Evolutionary conservation across 2,329 filamentous ascomycete species (phyloP).

Genomic region (Talaromyces sp.): DNA sequence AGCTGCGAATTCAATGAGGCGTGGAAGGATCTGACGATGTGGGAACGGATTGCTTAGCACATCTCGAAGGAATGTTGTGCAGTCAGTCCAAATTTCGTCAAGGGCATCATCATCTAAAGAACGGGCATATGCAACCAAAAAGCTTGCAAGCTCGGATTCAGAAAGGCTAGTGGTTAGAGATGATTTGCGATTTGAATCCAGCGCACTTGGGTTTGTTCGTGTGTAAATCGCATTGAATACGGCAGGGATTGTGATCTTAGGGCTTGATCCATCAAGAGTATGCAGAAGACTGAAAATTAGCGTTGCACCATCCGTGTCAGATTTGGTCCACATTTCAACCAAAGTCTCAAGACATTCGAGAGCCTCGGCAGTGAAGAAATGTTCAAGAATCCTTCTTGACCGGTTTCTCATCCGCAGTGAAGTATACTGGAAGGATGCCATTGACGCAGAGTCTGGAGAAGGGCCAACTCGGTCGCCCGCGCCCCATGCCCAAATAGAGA

Average conservation of each 20-base stretch:
- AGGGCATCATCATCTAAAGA: slow-evolving; percentile 95
- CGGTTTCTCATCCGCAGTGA: slow-evolving; percentile 89
- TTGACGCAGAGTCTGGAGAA: slow-evolving; percentile 66
- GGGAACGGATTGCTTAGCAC: slow-evolving; percentile 92
- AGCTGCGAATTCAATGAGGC: slow-evolving; percentile 83
- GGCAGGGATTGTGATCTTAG: slow-evolving; percentile 87
- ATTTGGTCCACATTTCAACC: slow-evolving; percentile 76
- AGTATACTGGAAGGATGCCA: slow-evolving; percentile 85
- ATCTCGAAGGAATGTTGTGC: slow-evolving; percentile 85
- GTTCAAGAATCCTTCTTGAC: slow-evolving; percentile 83
- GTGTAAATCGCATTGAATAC: slow-evolving; percentile 97
- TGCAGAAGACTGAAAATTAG: slow-evolving; percentile 85
- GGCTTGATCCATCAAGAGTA: slow-evolving; percentile 85
- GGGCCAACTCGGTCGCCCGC: slow-evolving; percentile 52
- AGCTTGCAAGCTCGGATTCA: slow-evolving; percentile 82
- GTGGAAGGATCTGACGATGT: slow-evolving; percentile 85
- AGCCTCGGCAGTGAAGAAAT: slow-evolving; percentile 88
- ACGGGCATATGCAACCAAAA: slow-evolving; percentile 85
- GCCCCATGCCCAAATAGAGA: slow-evolving; percentile 93
- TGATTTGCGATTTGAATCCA: slow-evolving; percentile 80
- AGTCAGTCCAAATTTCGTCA: slow-evolving; percentile 97
- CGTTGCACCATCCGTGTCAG: slow-evolving; percentile 54
- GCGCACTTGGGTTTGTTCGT: slow-evolving; percentile 78
- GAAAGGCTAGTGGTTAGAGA: slow-evolving; percentile 83
- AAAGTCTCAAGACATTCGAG: slow-evolving; percentile 92